Evolutionary conservation across 108 stramenopile species (phyloP), one percentile per base, ranked within the genome.

Genomic region (Conticribra weissflogii): DNA sequence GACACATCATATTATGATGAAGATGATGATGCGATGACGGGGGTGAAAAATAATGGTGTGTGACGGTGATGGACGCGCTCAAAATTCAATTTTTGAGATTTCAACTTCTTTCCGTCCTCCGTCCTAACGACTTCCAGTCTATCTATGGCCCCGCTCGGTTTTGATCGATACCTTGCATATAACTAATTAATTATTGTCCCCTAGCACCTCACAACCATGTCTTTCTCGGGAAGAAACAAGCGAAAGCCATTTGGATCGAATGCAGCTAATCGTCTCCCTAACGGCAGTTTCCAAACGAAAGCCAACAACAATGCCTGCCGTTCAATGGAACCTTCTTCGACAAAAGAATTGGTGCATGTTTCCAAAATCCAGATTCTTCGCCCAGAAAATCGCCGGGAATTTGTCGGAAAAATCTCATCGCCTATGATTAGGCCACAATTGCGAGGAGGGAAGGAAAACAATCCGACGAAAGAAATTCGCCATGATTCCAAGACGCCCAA

Each of bases 401-500:
- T 25, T 3, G 2, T 19, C 1, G 1, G 25, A 45, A 56, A 46
- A 45, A 61, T 45, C 22, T 19, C 51, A 36, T 51, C 21, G 31
- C n/a, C 50, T n/a, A n/a, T n/a, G n/a, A n/a, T n/a, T n/a, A n/a
- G 50, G 29, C 36, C 59, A 60, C 34, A 19, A 34, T 3, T 16
- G 54, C 22, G 48, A 14, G 15, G 16, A 36, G 54, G 30, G 9
- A 46, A 31, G 18, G 17, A 21, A 21, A 59, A 23, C 29, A 30
- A 51, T 24, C 28, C 56, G 23, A 50, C 28, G 36, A 27, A 25
- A 18, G 27, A 31, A 32, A 29, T 28, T 17, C 77, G 68, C n/a
- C 75, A 67, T 32, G 68, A 78, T 70, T 78, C 77, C 1, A 78
- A 71, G 53, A 78, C 77, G 44, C 77, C 77, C 0, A 78, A 78